Evolutionary conservation across 306 rosid species (phyloP), one percentile per base, ranked within the genome.

Genomic region (Adenanthera pavonina): DNA sequence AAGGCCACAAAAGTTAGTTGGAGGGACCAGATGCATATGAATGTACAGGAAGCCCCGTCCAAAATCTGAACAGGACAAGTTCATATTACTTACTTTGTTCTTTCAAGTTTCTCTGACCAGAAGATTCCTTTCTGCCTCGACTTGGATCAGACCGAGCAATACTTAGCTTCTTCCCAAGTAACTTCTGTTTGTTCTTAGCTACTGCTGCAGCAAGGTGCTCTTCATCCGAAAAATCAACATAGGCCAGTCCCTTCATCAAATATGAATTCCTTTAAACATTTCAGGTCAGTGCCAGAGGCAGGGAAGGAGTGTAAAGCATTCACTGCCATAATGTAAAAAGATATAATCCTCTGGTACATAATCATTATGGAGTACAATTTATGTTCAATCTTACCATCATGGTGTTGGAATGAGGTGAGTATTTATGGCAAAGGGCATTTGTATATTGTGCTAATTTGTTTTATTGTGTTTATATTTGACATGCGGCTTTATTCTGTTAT

Each of bases 91-190:
- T 89, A 90, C 93, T 84, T 70, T 86, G 78, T 69, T 84, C 81
- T 33, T 20, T 72, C 7, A 71, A 76, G 33, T 71, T 68, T 84
- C 64, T 87, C 33, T 74, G 78, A 78, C 79, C 85, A 76, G 79
- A 83, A 51, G 84, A 64, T 74, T 88, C 89, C 80, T 84, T 82
- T 84, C 79, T 87, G 38, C 90, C 91, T 70, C 79, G 91, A 84
- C 84, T 93, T 78, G 99, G 99, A 48, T 89, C 80, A 46, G 98
- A 93, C 53, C 92, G 88, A 66, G 92, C 91, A 88, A 95, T 92
- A 85, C 96, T 90, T 62, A 95, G 44, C 86, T 78, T 93, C 90
- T 89, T 95, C 82, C 97, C 98, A 30, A 86, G 91, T 76, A 93
- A 85, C 66, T 11, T 73, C 73, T 87, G 85, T 83, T 53, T 92